phyloP scores from a whole-genome alignment of 2,329 filamentous ascomycete species.

The Talaromyces sp. region DNA sequence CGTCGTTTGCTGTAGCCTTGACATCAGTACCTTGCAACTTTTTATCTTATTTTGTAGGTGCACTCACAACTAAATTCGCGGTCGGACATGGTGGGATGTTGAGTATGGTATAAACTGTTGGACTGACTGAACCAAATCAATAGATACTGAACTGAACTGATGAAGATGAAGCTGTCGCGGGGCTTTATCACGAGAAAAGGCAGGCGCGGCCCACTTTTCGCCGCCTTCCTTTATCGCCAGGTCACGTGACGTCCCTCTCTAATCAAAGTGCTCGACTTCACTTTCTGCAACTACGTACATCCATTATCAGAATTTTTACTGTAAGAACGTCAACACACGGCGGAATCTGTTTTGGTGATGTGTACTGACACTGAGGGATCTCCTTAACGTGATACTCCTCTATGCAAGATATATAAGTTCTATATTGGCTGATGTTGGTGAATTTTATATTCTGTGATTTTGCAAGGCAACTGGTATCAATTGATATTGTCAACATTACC shows the following conservation, averaged over 20 bases:
- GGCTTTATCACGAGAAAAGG: conserved; percentile 8
- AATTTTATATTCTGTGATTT: too few relatives aligned
- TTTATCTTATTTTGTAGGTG: not conserved
- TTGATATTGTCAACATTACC: too few relatives aligned
- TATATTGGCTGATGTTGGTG: too few relatives aligned
- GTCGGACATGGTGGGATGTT: conserved; percentile 43
- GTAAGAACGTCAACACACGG: too few relatives aligned
- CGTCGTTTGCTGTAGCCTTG: conserved; percentile 44
- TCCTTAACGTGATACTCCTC: too few relatives aligned
- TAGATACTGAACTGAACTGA: too few relatives aligned
- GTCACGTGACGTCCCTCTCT: not conserved
- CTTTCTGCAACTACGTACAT: not conserved
- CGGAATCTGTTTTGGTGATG: not conserved
- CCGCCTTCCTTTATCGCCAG: not conserved
- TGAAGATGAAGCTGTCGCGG: conserved; percentile 5
- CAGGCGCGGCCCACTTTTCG: conserved; percentile 10
- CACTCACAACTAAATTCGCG: conserved; percentile 48
- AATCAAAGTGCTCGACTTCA: not conserved
- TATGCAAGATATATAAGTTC: too few relatives aligned
- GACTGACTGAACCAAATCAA: not conserved
- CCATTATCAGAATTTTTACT: too few relatives aligned
- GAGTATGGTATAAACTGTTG: not conserved
- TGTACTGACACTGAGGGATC: too few relatives aligned
- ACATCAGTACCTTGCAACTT: not conserved
- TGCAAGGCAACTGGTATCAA: too few relatives aligned